Percentiles rank a stretch among this genome's conserved stretches.
Conservation (phyloP, 192 early-diverging fungal species). For the Phlyctochytrium bullatum region DNA sequence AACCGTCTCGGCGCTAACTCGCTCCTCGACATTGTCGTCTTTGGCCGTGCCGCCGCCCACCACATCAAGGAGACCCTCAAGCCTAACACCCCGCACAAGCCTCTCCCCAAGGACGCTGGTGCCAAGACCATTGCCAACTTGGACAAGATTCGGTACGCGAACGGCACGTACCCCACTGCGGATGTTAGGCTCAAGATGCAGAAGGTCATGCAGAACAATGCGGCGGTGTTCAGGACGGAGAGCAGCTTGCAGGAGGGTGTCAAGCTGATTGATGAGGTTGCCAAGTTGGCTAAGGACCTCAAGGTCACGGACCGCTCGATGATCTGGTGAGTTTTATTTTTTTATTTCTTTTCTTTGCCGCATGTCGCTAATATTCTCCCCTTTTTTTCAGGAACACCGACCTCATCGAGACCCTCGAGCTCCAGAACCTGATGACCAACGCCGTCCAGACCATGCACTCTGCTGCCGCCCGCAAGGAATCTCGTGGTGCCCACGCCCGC, state of each 20-base stretch:
- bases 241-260: conserved; percentile 83
- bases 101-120: conserved; percentile 81
- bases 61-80: conserved; percentile 89
- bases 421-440: conserved; percentile 95
- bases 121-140: conserved; percentile 89
- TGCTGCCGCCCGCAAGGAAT: conserved; percentile 93
- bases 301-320: conserved; percentile 86
- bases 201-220: conserved; percentile 96
- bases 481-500: conserved; percentile 96
- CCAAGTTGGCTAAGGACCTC: conserved; percentile 73
- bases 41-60: conserved; percentile 93
- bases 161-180: conserved; percentile 77
- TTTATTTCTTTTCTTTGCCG: not conserved
- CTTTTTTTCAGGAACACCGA: conserved; percentile 77
- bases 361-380: conserved; percentile 10
- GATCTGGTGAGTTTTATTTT: conserved; percentile 69
- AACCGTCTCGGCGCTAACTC: conserved; percentile 99
- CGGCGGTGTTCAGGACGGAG: conserved; percentile 96
- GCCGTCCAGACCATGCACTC: conserved; percentile 84
- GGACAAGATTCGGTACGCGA: conserved; percentile 86
- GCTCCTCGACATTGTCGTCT: conserved; percentile 96
- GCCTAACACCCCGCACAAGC: conserved; percentile 81
- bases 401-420: conserved; percentile 92
- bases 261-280: conserved; percentile 82
- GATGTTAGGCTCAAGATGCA: conserved; percentile 93